Evolutionary conservation across 257 asterid species (phyloP), one percentile per base, ranked within the genome.

Genomic region (Datura wrightii): DNA sequence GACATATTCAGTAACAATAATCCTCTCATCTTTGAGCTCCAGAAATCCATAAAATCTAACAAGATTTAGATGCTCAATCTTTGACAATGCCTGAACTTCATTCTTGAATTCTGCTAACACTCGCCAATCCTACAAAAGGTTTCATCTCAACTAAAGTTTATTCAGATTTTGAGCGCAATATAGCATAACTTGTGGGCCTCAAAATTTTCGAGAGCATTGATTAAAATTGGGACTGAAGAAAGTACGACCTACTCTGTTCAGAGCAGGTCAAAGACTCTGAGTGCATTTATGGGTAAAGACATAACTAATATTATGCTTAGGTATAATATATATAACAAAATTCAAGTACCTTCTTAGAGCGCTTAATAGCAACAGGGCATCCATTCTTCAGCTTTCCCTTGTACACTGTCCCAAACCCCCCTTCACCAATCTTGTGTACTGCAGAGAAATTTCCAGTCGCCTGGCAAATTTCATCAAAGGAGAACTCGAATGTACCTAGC

Each of bases 41-140:
- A 94, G 39, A 86, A 79, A 94, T 65, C 97, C 95, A 37, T 87
- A 89, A 81, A 88, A 89, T 63, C 92, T 87, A 48, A 94, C 97
- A 87, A 92, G 90, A 86, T 87, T 91, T 50, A 79, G 88, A 89
- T 94, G 97, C 89, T 92, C 97, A 16, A 94, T 92, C 87, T 83
- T 85, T 19, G 97, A 90, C 81, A 94, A 90, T 55, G 93, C 88
- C 78, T 84, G 58, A 79, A 92, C 85, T 83, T 94, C 97, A 63
- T 91, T 94, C 91, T 87, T 90, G 88, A 90, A 92, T 87, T 91
- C 93, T 67, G 85, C 86, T 63, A 91, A 86, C 72, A 85, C 56
- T 15, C 87, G 80, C 60, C 80, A 86, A 80, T 91, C 92, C 82
- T 71, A 56, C 72, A 13, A 36, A 36, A 65, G 19, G 15, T 36